phyloP scores from a whole-genome alignment of 2,329 filamentous ascomycete genomes.

The Fusarium floridanum region DNA sequence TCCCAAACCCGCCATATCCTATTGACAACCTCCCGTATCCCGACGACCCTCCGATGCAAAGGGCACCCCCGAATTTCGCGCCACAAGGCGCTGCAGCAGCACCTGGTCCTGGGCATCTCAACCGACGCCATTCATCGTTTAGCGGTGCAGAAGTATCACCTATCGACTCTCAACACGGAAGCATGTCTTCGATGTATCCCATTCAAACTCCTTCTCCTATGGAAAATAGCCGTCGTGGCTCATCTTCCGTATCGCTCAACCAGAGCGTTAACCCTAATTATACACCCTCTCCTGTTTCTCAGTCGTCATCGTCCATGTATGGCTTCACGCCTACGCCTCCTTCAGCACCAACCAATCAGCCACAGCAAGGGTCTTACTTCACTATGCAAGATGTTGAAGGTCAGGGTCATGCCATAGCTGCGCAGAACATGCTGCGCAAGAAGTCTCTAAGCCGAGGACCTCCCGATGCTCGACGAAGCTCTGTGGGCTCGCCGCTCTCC shows the following conservation, averaged over 20 bases:
- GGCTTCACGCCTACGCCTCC: constrained; percentile 35
- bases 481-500: constrained; percentile 29
- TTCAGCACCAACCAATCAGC: constrained; percentile 23
- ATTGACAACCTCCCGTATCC: constrained; percentile 33
- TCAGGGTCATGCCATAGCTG: constrained; percentile 37
- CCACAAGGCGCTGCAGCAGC: not conserved
- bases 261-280: constrained; percentile 23
- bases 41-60: constrained; percentile 21
- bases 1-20: constrained; percentile 32
- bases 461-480: constrained; percentile 38
- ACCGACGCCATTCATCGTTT: constrained; percentile 46
- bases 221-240: constrained; percentile 41
- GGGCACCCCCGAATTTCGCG: not conserved
- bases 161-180: constrained; percentile 44
- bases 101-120: constrained; percentile 8
- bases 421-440: constrained; percentile 42
- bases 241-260: constrained; percentile 33
- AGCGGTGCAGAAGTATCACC: constrained; percentile 45
- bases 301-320: constrained; percentile 31
- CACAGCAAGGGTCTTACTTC: constrained; percentile 40
- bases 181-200: constrained; percentile 40
- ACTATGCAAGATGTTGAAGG: constrained; percentile 28
- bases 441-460: constrained; percentile 35
- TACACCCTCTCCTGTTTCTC: constrained; percentile 44
- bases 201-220: constrained; percentile 49